Base-by-base conservation (phyloP, 495 filamentous ascomycete species). In the Chlorociboria aeruginascens region DNA sequence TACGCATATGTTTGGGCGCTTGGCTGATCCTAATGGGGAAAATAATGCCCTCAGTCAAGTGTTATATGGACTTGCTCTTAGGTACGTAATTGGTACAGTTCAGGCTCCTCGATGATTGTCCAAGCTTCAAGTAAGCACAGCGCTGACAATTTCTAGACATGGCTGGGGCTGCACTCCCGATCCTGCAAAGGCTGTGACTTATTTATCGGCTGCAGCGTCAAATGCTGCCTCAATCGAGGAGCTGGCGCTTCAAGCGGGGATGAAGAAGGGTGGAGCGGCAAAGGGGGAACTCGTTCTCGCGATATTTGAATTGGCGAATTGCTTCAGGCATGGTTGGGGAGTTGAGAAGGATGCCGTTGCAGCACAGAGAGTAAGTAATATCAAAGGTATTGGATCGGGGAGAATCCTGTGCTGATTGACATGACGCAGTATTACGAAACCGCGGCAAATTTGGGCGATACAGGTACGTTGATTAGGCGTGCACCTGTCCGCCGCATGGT, bases 271-370 rank as follows among this genome's bases (percentile, higher is more conserved):
- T 37, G 92, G 93, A 45, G 78, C 84, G 31, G 92, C 90, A 32
- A 99, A 99, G 66, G 90, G 92, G 36, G 93, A 99, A 67, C 78
- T 99, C 43, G 84, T 95, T n/a, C 81, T 97, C 30, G 92, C 92
- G 11, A 95, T 99, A 46, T 97, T 89, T 62, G 92, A 99, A 64
- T 61, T 87, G 60, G 92, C 85, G 29, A 96, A 97, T 66, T 95
- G 85, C 61, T 97, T 95, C 70, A 83, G 93, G 36, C 81, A 97
- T 65, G 92, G 89, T 25, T 97, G 92, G 93, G 92, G 92, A 42
- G 83, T 95, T 34, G 71, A 76, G 50, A 89, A 86, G 63, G 92
- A 99, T 57, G 77, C 86, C 43, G 75, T 83, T 50, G 92, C 93
- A 39, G 93, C 92, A 30, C 83, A 76, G 60, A 47, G 56, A 45